Base-by-base conservation (phyloP, 805 yeast genomes). In the Wickerhamomyces sydowiorum region DNA sequence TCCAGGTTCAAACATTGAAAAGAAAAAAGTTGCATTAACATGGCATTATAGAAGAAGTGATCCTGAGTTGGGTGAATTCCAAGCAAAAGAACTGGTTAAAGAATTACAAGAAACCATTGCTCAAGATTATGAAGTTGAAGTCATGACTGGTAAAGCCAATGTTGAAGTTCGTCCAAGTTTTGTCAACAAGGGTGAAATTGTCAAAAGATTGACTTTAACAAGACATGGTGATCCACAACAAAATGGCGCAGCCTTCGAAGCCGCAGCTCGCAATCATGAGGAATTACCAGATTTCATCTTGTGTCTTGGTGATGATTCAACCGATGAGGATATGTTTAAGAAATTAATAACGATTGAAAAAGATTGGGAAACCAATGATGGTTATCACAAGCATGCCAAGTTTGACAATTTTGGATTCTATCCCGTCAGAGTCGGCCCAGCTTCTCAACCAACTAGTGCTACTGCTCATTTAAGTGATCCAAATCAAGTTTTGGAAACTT, bases 1-100 rank as follows among this genome's bases (percentile, higher is more conserved):
- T 0, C 96, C 96, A 2, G 97, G 97, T 7, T 74, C 96, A 1
- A 75, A 75, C 49, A 82, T 86, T 39, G 99, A 93, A 64, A 74
- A 74, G 54, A 93, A 93, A 62, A 82, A 88, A 54, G 96, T 91
- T 15, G 98, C 99, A 1, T 65, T 93, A 40, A 91, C 98, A 1
- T 93, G 99, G 99, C 99, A 93, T 64, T 93, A 91, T 60, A 78
- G 99, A 53, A 75, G 95, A 41, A 78, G 96, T 1, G 99, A 90
- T 54, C 98, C 98, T 0, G 96, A 85, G 46, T 75, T 88, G 51
- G 99, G 99, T 24, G 78, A 73, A 35, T 91, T 76, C 66, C 96
- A 88, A 64, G 95, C 97, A 0, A 67, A 75, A 14, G 78, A 81
- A 58, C 75, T 93, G 56, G 75, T 82, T 47, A 71, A 79, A 19